Base-by-base conservation (phyloP, 202 grass and related monocot genomes). In the Panicum hallii region DNA sequence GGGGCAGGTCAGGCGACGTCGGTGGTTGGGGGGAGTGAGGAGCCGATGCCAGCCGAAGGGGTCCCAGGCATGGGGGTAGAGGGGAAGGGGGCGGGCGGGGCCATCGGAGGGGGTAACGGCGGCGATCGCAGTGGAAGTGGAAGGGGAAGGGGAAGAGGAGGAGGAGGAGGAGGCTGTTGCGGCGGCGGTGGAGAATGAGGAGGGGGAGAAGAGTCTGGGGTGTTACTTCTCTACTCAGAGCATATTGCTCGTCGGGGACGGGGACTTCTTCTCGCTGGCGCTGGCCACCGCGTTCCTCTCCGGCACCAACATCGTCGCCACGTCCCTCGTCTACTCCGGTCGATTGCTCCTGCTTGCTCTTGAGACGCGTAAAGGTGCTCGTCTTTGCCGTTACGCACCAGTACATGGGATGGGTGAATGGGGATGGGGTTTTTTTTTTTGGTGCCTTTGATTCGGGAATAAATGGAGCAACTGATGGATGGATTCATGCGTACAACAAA, bases 161-260 rank as follows among this genome's bases (percentile, higher is more conserved):
- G 32, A 6, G 7, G 55, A 34, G 8, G 49, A 1, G 0, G n/a
- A 6, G 7, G 38, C 26, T 44, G 5, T 9, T 0, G 64, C 42
- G 16, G 53, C 11, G 8, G 9, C 11, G 4, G 19, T 3, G 16
- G 30, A n/a, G 4, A 32, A 19, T 6, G 55, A 34, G 7, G 70
- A 54, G 30, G 66, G 38, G 28, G 58, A 83, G 28, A 90, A 61
- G 77, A 88, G 84, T 89, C 34, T 91, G 19, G 80, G 76, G 34
- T 78, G 87, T 44, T 92, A 91, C 77, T 85, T 81, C 15, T 94
- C 92, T 7, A 30, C 45, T 62, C 89, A 94, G 0, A 72, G 72
- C 44, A 94, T 94, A 63, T 78, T 94, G n/a, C 7, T 85, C 50
- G 87, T 94, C 6, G 90, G 89, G 0, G 92, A 94, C 70, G 92